Evolutionary conservation across 441 rosid species (phyloP).

Genomic region (Theobroma grandiflorum): DNA sequence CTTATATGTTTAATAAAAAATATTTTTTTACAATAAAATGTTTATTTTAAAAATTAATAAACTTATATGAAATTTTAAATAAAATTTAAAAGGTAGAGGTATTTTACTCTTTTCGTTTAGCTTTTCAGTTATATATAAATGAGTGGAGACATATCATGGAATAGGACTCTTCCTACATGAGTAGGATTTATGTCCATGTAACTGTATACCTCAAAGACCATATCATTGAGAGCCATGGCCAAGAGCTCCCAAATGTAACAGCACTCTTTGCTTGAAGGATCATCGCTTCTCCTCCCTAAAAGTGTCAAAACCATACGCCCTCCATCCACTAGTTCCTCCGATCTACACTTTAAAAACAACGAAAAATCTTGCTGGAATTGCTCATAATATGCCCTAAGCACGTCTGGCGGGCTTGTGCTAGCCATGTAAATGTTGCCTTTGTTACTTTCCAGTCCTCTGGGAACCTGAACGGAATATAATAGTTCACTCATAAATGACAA

Average conservation of each 20-base stretch:
- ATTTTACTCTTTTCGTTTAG: too few species aligned
- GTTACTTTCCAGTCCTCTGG: conserved; percentile 34
- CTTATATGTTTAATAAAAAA: too few species aligned
- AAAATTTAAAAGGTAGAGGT: too few species aligned
- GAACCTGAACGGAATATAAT: conserved; percentile 42
- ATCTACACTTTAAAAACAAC: conserved; percentile 48
- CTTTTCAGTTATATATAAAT: too few species aligned
- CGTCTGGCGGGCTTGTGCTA: conserved; percentile 41
- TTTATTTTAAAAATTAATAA: too few species aligned
- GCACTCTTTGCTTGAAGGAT: conserved; percentile 54
- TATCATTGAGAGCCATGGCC: conserved; percentile 49
- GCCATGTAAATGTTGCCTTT: conserved; percentile 57
- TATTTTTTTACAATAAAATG: too few species aligned
- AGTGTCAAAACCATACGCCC: conserved; percentile 63
- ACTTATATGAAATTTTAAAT: too few species aligned
- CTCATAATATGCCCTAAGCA: conserved; percentile 42
- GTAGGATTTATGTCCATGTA: background rate
- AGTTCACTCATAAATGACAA: background rate
- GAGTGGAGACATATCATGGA: background rate
- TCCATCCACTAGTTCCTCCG: conserved; percentile 44
- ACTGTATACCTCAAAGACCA: conserved; percentile 51
- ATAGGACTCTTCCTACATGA: too few species aligned
- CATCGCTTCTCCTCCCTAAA: conserved; percentile 46
- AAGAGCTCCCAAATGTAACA: conserved; percentile 59
- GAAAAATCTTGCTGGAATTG: conserved; percentile 53